These are phyloP conservation scores for Castanospermum australe DNA, from an alignment of 306 rosid species.

Conservation along the genomic window DNA sequence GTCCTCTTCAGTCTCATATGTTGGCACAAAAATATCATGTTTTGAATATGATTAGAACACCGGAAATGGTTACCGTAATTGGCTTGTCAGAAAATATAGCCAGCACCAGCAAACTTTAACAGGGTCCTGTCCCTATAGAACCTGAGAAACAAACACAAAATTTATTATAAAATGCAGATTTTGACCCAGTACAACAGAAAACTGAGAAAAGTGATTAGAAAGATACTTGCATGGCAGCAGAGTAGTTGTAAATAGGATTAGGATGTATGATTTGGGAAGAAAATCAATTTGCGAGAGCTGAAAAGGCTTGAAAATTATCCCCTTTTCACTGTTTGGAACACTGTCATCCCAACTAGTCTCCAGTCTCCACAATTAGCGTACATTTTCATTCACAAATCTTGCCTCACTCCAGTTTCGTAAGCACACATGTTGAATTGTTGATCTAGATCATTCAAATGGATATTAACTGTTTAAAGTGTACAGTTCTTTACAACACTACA, in stretches of 20 bases:
- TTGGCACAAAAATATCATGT: conserved; percentile 14
- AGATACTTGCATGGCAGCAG: neutral
- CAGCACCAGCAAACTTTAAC: neutral
- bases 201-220: neutral
- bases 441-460: conserved; percentile 1
- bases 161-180: neutral
- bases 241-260: neutral
- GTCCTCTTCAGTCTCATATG: conserved; percentile 1
- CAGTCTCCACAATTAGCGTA: neutral
- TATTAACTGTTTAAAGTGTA: neutral
- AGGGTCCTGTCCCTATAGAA: neutral
- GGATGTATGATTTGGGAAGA: neutral
- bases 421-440: neutral
- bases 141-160: neutral
- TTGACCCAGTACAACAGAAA: neutral
- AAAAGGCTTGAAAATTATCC: neutral
- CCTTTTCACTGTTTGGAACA: neutral
- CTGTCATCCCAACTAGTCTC: neutral
- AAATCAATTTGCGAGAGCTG: neutral
- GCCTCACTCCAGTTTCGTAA: conserved; percentile 1
- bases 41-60: conserved; percentile 9
- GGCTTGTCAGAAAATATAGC: neutral
- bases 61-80: neutral
- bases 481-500: too few relatives aligned
- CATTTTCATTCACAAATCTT: neutral